phyloP scores from a whole-genome alignment of 2,329 filamentous ascomycete genomes.

The Mycogone perniciosa region DNA sequence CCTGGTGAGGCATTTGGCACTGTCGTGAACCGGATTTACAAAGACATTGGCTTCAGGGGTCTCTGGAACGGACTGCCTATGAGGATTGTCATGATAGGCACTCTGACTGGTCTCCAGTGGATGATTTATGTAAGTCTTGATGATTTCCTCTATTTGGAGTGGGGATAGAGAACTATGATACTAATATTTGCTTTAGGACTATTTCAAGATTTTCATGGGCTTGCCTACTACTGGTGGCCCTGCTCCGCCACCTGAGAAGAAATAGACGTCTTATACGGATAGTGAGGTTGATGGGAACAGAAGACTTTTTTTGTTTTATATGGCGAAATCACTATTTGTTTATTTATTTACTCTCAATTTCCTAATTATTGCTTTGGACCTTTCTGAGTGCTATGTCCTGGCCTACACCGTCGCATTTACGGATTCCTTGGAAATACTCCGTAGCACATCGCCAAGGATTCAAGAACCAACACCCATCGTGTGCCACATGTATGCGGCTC shows the following conservation, averaged over 20 bases:
- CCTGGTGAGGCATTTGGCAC: conserved; percentile 71
- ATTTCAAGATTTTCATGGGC: conserved; percentile 87
- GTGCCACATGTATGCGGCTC: too few species aligned
- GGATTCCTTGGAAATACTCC: too few species aligned
- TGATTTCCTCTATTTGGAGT: neutral
- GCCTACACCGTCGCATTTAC: too few species aligned
- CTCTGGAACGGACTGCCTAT: conserved; percentile 88
- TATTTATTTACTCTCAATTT: too few species aligned
- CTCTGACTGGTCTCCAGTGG: conserved; percentile 80
- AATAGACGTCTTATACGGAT: conserved; percentile 19
- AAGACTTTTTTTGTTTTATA: neutral
- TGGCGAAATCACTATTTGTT: too few species aligned
- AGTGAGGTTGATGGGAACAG: neutral
- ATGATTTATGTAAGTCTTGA: conserved; percentile 70
- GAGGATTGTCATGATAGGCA: conserved; percentile 82
- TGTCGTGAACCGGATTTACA: conserved; percentile 75
- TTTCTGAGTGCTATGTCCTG: too few species aligned
- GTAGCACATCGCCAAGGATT: too few species aligned
- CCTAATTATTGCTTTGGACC: too few species aligned
- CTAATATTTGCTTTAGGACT: conserved; percentile 47
- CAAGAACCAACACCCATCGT: too few species aligned
- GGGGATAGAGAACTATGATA: neutral
- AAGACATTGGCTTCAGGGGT: conserved; percentile 78
- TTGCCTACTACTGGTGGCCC: conserved; percentile 74
- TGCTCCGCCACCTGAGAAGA: conserved; percentile 47